Conservation (phyloP, 768 basidiomycete species). For the Daedalea quercina region DNA sequence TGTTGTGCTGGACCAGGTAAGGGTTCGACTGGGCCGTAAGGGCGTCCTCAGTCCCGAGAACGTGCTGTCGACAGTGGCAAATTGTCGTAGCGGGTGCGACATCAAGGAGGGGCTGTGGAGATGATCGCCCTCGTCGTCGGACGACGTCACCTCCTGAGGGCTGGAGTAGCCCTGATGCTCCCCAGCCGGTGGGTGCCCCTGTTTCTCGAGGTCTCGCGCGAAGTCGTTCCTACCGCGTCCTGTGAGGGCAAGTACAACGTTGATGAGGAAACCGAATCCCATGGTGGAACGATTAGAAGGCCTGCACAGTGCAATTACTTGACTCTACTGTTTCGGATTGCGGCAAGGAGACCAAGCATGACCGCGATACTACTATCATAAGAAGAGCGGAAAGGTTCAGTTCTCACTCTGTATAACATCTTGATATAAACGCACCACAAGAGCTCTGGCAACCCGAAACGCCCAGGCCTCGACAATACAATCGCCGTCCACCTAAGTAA, state of each 20-base stretch:
- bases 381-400: too few relatives aligned
- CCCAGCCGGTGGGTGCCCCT: background rate
- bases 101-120: background rate
- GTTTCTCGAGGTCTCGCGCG: background rate
- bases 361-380: too few relatives aligned
- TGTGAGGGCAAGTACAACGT: background rate
- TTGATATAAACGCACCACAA: too few relatives aligned
- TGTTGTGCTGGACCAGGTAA: background rate
- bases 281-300: background rate
- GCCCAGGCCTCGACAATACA: too few relatives aligned
- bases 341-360: too few relatives aligned
- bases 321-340: too few relatives aligned
- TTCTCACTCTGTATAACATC: too few relatives aligned
- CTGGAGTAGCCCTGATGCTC: background rate
- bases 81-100: conserved; percentile 5
- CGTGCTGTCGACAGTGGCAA: conserved; percentile 6
- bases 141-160: background rate
- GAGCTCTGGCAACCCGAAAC: too few relatives aligned
- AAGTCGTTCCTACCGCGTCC: background rate
- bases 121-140: conserved; percentile 4
- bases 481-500: too few relatives aligned
- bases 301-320: too few relatives aligned
- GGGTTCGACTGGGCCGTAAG: background rate
- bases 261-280: background rate
- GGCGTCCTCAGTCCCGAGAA: conserved; percentile 1